A percentile compares a stretch with the other conserved stretches of the same genome.
These are phyloP conservation scores for Schizophyllum commune DNA, from an alignment of 1,284 basidiomycete genomes.

Conservation along the genomic window DNA sequence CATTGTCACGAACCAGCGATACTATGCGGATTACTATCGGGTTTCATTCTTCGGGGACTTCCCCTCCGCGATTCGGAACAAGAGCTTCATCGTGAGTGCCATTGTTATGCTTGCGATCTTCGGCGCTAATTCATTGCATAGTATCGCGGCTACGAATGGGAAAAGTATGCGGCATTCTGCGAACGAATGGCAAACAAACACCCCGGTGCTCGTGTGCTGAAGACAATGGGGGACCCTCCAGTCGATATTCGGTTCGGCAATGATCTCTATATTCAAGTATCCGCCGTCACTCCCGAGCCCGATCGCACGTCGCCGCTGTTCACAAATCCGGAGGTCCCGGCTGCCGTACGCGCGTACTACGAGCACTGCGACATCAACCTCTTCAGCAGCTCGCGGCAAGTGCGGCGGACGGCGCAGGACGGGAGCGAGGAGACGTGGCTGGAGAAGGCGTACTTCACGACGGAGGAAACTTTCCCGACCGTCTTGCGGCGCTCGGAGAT, in stretches of 20 bases:
- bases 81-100: constrained; percentile 74
- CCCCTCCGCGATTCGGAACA: constrained; percentile 75
- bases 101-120: constrained; percentile 1
- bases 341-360: constrained; percentile 78
- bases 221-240: constrained; percentile 68
- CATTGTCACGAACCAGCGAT: constrained; percentile 76
- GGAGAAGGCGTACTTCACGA: constrained; percentile 82
- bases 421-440: constrained; percentile 76
- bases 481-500: constrained; percentile 89
- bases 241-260: constrained; percentile 77
- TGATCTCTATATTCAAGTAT: constrained; percentile 86
- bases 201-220: constrained; percentile 78
- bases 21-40: constrained; percentile 89
- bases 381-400: constrained; percentile 74
- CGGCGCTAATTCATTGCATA: constrained; percentile 20
- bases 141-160: constrained; percentile 91
- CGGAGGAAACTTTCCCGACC: constrained; percentile 88
- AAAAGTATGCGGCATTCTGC: constrained; percentile 84
- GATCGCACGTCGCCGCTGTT: constrained; percentile 77
- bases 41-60: constrained; percentile 92
- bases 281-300: constrained; percentile 79
- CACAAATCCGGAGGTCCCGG: constrained; percentile 77
- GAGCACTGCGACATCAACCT: constrained; percentile 79
- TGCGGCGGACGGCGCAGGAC: constrained; percentile 52
- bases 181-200: constrained; percentile 92